Evolutionary conservation across 352 stramenopile genomes (phyloP).

Genomic region (Phytophthora hibernalis): DNA sequence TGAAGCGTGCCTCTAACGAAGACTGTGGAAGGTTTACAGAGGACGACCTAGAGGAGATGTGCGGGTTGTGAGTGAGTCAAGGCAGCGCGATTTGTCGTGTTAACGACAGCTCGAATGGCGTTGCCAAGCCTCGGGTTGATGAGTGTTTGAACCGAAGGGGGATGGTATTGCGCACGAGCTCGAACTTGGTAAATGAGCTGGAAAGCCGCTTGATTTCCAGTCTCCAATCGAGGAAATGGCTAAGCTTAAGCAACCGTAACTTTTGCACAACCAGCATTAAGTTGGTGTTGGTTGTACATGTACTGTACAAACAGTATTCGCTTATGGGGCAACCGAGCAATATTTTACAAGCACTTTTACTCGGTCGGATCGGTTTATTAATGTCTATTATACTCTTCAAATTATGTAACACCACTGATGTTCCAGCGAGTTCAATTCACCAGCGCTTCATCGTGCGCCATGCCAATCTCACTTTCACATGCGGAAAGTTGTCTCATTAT

Average conservation of each 20-base stretch:
- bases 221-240: neutral
- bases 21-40: too few species aligned
- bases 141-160: slow-evolving; percentile 11
- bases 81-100: neutral
- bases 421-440: too few species aligned
- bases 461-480: neutral
- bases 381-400: too few species aligned
- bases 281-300: too few species aligned
- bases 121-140: neutral
- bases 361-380: too few species aligned
- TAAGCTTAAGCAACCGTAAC: neutral
- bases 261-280: neutral
- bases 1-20: too few species aligned
- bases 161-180: slow-evolving; percentile 4
- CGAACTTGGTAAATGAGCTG: neutral
- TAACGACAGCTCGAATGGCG: neutral
- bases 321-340: too few species aligned
- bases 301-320: too few species aligned
- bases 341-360: too few species aligned
- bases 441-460: neutral
- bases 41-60: too few species aligned
- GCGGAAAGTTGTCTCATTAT: neutral
- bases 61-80: too few species aligned
- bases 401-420: too few species aligned
- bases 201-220: neutral